Evolutionary conservation across 2,329 filamentous ascomycete species (phyloP), one percentile per base, ranked within the genome.

Genomic region (Epichloe scottii): DNA sequence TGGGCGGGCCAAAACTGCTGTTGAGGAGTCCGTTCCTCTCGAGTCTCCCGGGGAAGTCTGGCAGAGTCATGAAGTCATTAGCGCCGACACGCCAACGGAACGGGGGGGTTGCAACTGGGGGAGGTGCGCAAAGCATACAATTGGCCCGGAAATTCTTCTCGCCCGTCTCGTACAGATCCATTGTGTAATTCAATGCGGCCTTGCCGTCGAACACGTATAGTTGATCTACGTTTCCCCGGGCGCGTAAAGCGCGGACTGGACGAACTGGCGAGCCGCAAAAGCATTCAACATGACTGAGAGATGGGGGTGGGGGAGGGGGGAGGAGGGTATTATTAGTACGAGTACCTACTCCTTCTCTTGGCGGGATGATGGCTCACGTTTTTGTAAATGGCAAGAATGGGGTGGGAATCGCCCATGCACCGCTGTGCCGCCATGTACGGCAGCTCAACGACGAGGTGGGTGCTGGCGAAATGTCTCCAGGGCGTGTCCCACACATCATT

Each of bases 401-500:
- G 74, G 59, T 77, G 73, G 4, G 66, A 56, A 12, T 66, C 62
- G 53, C 70, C 72, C 45, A 77, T 53, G 1, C 71, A 70, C n/a
- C 72, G 66, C 21, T 72, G 62, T 0, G 72, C 73, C 12, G 73
- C 71, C 53, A 70, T 57, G 57, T 71, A 70, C 1, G 67, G 65
- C 48, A 68, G 66, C 54, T 77, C 71, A 3, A 64, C 58, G 11
- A 72, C 66, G 15, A 63, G 66, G 54, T 76, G 73, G 0, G 68
- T 69, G n/a, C 60, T 60, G 2, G 67, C 66, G 1, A 76, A 60
- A 54, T 76, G 72, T 51, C 67, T 64, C 60, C 66, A 69, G 49
- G 73, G 69, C 0, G 63, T 62, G 52, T 70, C 66, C 60, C 69
- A 75, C 37, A 75, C 63, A 54, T 76, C 71, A 48, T 76, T 74